phyloP scores from a whole-genome alignment of 805 yeast species.

The Nematodospora valgi region DNA sequence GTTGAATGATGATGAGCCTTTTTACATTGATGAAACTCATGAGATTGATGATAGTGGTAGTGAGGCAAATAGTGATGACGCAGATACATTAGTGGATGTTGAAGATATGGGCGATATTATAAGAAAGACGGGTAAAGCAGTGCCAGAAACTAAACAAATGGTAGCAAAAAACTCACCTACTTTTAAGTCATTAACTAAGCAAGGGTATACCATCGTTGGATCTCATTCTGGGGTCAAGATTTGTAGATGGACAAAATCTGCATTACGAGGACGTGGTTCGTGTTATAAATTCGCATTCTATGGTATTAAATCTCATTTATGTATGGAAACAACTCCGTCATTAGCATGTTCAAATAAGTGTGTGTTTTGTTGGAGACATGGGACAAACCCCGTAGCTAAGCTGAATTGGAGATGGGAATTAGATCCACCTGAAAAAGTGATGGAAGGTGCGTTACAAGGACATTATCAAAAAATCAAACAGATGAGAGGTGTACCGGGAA shows the following conservation, averaged over 20 bases:
- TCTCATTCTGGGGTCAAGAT: constrained; percentile 94
- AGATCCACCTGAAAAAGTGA: constrained; percentile 79
- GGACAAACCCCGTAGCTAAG: constrained; percentile 94
- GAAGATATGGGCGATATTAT: constrained; percentile 80
- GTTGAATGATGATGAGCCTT: constrained; percentile 69
- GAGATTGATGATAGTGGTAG: constrained; percentile 53
- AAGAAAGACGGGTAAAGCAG: constrained; percentile 26
- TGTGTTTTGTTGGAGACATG: constrained; percentile 97
- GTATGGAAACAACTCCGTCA: constrained; percentile 96
- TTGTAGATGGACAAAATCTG: constrained; percentile 95
- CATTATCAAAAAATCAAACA: constrained; percentile 91
- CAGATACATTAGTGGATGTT: constrained; percentile 64
- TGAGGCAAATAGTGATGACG: constrained; percentile 32
- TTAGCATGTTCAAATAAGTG: constrained; percentile 92
- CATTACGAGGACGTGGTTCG: constrained; percentile 89
- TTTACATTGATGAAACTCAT: constrained; percentile 54
- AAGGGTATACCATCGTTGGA: constrained; percentile 91
- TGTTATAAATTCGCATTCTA: constrained; percentile 91
- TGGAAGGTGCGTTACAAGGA: constrained; percentile 83
- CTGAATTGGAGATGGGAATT: constrained; percentile 93
- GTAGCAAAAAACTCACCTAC: constrained; percentile 89
- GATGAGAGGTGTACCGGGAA: constrained; percentile 95
- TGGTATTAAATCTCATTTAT: constrained; percentile 84
- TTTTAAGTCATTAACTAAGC: constrained; percentile 81
- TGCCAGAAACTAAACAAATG: constrained; percentile 61